These are phyloP conservation scores for Termitomyces heimii DNA, from an alignment of 768 basidiomycete species.

Conservation along the genomic window DNA sequence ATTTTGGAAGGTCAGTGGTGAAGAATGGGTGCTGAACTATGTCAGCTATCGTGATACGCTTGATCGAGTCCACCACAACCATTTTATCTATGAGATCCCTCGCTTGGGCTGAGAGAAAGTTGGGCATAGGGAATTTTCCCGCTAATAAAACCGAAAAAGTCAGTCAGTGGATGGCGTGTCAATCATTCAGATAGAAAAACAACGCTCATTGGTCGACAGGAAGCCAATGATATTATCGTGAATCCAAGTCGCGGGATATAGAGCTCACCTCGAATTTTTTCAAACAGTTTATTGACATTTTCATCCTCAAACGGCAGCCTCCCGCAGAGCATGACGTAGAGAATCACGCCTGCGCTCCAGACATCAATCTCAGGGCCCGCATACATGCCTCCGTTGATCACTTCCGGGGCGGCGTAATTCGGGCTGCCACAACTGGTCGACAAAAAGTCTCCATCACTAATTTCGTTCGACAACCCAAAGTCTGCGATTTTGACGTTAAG, in stretches of 20 bases:
- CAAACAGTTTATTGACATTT: conserved; percentile 87
- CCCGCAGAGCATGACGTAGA: conserved; percentile 97
- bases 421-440: conserved; percentile 98
- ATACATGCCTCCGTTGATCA: conserved; percentile 92
- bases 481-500: conserved; percentile 98
- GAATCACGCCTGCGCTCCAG: conserved; percentile 98
- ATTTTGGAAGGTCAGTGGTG: conserved; percentile 76
- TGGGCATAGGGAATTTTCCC: conserved; percentile 82
- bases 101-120: conserved; percentile 75
- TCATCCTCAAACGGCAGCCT: conserved; percentile 97
- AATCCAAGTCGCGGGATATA: conserved; percentile 1
- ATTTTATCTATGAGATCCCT: conserved; percentile 76
- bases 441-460: conserved; percentile 94
- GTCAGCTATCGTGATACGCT: conserved; percentile 89
- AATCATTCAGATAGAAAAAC: not conserved
- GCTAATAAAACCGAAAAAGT: conserved; percentile 34
- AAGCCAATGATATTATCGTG: not conserved
- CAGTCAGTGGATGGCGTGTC: conserved; percentile 5
- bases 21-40: conserved; percentile 92
- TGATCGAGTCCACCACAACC: conserved; percentile 92
- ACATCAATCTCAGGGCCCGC: conserved; percentile 98
- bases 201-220: not conserved
- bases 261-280: conserved; percentile 81
- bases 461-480: conserved; percentile 94
- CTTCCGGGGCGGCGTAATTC: conserved; percentile 98